phyloP scores from a whole-genome alignment of 768 basidiomycete genomes.

The Lactarius sanguifluus region DNA sequence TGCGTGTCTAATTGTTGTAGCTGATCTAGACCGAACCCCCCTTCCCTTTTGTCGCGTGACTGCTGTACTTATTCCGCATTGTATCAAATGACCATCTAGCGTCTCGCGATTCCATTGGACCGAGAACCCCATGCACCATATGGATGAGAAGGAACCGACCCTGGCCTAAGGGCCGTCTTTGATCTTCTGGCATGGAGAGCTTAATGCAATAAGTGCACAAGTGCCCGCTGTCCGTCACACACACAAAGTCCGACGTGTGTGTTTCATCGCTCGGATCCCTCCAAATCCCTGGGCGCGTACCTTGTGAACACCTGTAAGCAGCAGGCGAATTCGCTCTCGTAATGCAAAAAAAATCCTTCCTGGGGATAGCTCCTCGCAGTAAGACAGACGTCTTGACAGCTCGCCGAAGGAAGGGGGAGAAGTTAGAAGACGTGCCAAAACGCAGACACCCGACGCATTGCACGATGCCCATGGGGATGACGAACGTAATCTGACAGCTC shows the following conservation, averaged over 20 bases:
- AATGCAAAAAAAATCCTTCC: background rate
- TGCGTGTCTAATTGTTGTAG: constrained; percentile 26
- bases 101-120: constrained; percentile 4
- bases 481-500: constrained; percentile 4
- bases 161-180: background rate
- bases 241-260: background rate
- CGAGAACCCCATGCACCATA: constrained; percentile 1
- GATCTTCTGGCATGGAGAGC: constrained; percentile 2
- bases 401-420: background rate
- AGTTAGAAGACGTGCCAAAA: background rate
- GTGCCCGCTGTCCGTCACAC: background rate
- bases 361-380: background rate
- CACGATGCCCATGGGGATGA: constrained; percentile 3
- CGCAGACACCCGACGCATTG: background rate
- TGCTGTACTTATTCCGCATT: constrained; percentile 38
- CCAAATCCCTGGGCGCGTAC: constrained; percentile 1
- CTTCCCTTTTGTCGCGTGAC: constrained; percentile 23
- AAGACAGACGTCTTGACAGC: background rate
- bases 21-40: constrained; percentile 24
- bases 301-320: background rate
- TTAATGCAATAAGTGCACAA: background rate
- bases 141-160: background rate
- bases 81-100: constrained; percentile 31
- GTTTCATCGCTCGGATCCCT: background rate
- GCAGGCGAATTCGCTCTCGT: background rate